Evolutionary conservation across 2,329 filamentous ascomycete species (phyloP).

Genomic region (Fusarium longipes): DNA sequence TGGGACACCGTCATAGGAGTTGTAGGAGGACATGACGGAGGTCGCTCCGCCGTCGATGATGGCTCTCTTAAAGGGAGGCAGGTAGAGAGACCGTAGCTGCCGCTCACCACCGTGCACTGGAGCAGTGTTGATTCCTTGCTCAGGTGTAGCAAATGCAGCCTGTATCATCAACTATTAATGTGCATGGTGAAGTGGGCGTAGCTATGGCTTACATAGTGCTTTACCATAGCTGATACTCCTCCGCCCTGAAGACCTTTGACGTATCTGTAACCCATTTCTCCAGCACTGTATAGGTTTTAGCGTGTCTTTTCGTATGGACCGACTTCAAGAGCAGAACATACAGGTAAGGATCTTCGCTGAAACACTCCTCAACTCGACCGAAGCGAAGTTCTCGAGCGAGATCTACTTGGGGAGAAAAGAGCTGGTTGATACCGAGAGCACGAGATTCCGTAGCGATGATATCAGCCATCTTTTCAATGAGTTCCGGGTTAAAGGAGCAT

Average conservation of each 20-base stretch:
- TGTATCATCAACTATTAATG: slow-evolving; percentile 28
- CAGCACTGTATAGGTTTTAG: slow-evolving; percentile 55
- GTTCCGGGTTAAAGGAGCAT: slow-evolving; percentile 74
- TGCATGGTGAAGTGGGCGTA: not conserved
- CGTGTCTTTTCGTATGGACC: not conserved
- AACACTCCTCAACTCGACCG: slow-evolving; percentile 80
- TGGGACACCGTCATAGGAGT: slow-evolving; percentile 78
- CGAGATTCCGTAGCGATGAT: slow-evolving; percentile 73
- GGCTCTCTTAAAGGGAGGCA: slow-evolving; percentile 73
- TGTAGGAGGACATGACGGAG: slow-evolving; percentile 79
- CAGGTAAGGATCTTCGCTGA: slow-evolving; percentile 75
- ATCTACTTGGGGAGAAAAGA: slow-evolving; percentile 78
- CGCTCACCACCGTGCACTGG: slow-evolving; percentile 65
- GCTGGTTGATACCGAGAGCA: slow-evolving; percentile 76
- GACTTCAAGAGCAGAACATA: slow-evolving; percentile 40
- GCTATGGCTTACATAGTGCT: slow-evolving; percentile 69
- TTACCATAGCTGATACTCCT: slow-evolving; percentile 77
- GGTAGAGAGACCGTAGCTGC: slow-evolving; percentile 65
- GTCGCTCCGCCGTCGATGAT: slow-evolving; percentile 77
- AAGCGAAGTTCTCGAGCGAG: slow-evolving; percentile 77
- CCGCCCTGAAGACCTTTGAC: slow-evolving; percentile 69
- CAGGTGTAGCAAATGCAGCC: slow-evolving; percentile 73
- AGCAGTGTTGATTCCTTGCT: slow-evolving; percentile 78
- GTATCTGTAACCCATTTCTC: slow-evolving; percentile 72
- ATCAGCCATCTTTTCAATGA: slow-evolving; percentile 74